These are phyloP conservation scores for Cyclotella kingstonii DNA, from an alignment of 108 stramenopile species.

Conservation along the genomic window DNA sequence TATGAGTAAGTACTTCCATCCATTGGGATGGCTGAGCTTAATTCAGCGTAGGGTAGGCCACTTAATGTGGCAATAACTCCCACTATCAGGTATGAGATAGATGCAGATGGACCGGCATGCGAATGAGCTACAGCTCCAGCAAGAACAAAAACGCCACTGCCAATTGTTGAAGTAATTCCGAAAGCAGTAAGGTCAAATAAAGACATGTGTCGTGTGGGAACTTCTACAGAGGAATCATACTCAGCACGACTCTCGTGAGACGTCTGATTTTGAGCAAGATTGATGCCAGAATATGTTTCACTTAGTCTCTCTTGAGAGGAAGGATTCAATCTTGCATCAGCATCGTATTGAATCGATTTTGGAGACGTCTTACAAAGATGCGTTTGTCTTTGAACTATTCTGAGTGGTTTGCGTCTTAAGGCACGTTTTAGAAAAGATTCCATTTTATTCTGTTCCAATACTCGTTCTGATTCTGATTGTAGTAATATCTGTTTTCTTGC, in stretches of 20 bases:
- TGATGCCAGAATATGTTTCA: background rate
- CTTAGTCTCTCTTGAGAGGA: slow-evolving; percentile 1
- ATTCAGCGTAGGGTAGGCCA: slow-evolving; percentile 84
- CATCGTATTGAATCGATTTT: too few relatives aligned
- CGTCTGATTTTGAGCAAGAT: background rate
- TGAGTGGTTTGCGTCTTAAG: slow-evolving; percentile 16
- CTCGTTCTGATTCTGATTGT: too few relatives aligned
- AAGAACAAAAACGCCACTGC: slow-evolving; percentile 90
- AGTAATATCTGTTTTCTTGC: too few relatives aligned
- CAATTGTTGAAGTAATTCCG: slow-evolving; percentile 86
- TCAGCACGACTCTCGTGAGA: too few relatives aligned
- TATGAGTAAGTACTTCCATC: slow-evolving; percentile 82
- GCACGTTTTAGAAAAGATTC: slow-evolving; percentile 10
- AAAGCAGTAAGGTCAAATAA: slow-evolving; percentile 80
- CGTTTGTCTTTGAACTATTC: slow-evolving; percentile 15
- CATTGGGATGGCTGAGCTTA: slow-evolving; percentile 66
- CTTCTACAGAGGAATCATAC: too few relatives aligned
- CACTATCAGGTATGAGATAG: slow-evolving; percentile 61
- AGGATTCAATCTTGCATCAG: background rate
- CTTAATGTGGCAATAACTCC: slow-evolving; percentile 66
- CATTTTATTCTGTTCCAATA: too few relatives aligned
- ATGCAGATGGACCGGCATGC: slow-evolving; percentile 77
- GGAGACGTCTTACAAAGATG: too few relatives aligned
- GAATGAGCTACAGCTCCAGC: slow-evolving; percentile 70
- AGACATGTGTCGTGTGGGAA: slow-evolving; percentile 45